Conservation (phyloP, 768 basidiomycete genomes). For the Lactarius indigo region DNA sequence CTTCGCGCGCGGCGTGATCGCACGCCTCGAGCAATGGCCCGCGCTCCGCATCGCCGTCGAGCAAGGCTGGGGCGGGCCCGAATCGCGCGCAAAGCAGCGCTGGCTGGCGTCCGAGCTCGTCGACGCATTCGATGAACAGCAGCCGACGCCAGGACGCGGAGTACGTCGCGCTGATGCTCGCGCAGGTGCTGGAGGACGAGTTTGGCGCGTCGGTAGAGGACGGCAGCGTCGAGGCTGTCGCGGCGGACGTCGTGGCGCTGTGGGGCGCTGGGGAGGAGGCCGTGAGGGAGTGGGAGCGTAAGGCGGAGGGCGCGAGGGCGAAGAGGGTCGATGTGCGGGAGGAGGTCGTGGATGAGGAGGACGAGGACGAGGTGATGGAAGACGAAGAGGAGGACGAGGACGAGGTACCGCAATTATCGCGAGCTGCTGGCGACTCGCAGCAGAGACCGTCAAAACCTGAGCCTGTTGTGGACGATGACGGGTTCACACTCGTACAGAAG, state of each 20-base stretch:
- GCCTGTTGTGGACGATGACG: conserved; percentile 86
- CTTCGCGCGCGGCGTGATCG: conserved; percentile 84
- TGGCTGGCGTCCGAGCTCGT: conserved; percentile 83
- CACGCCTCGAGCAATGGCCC: conserved; percentile 80
- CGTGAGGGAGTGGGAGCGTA: conserved; percentile 59
- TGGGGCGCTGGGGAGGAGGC: conserved; percentile 57
- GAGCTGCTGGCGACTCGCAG: conserved; percentile 31
- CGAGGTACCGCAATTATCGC: conserved; percentile 54
- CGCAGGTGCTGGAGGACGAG: conserved; percentile 84
- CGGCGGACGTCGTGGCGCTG: conserved; percentile 63
- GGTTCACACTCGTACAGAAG: conserved; percentile 79
- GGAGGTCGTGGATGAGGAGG: conserved; percentile 39
- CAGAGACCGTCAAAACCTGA: conserved; percentile 40
- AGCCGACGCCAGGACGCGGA: conserved; percentile 54
- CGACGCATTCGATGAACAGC: conserved; percentile 59
- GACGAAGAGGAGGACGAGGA: conserved; percentile 45
- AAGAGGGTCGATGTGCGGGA: conserved; percentile 52
- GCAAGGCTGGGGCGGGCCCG: conserved; percentile 83
- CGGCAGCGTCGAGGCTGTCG: conserved; percentile 71
- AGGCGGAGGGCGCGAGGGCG: conserved; percentile 55
- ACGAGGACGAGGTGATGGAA: conserved; percentile 43
- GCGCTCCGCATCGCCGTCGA: conserved; percentile 83
- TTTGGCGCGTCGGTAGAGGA: conserved; percentile 85
- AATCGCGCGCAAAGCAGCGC: conserved; percentile 64
- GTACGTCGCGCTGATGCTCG: conserved; percentile 77